phyloP scores from a whole-genome alignment of 1,139 yeast species.

The Wickerhamomyces sp. region DNA sequence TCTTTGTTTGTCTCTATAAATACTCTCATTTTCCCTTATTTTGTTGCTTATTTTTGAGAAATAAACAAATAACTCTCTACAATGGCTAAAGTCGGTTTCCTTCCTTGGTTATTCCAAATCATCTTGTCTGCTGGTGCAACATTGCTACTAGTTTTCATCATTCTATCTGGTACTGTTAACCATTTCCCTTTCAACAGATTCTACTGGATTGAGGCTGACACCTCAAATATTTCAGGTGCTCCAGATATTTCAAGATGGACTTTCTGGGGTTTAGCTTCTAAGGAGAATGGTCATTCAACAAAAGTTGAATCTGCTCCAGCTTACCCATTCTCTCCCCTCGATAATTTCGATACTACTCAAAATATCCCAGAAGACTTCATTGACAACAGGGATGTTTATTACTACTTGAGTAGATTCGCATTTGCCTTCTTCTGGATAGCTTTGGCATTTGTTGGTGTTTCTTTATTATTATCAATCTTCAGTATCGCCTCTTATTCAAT shows the following conservation, averaged over 20 bases:
- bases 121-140: slow-evolving; percentile 33
- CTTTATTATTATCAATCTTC: slow-evolving; percentile 37
- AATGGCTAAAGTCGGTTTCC: slow-evolving; percentile 8
- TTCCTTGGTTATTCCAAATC: slow-evolving; percentile 12
- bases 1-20: too few species aligned
- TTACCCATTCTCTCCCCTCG: slow-evolving; percentile 66
- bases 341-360: slow-evolving; percentile 52
- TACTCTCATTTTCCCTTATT: neutral
- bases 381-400: slow-evolving; percentile 53
- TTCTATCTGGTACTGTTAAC: slow-evolving; percentile 62
- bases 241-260: slow-evolving; percentile 63
- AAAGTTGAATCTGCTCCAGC: slow-evolving; percentile 46
- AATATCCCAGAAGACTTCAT: slow-evolving; percentile 54
- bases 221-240: slow-evolving; percentile 53
- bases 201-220: slow-evolving; percentile 71
- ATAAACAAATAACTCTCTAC: neutral
- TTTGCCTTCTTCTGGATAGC: slow-evolving; percentile 64
- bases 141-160: slow-evolving; percentile 54
- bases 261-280: slow-evolving; percentile 66
- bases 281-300: slow-evolving; percentile 22
- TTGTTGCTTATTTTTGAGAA: neutral
- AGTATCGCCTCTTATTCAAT: slow-evolving; percentile 39
- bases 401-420: slow-evolving; percentile 64
- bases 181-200: slow-evolving; percentile 59
- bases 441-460: slow-evolving; percentile 50